Evolutionary conservation across 2,329 filamentous ascomycete genomes (phyloP).

Genomic region (Colletotrichum tropicale): DNA sequence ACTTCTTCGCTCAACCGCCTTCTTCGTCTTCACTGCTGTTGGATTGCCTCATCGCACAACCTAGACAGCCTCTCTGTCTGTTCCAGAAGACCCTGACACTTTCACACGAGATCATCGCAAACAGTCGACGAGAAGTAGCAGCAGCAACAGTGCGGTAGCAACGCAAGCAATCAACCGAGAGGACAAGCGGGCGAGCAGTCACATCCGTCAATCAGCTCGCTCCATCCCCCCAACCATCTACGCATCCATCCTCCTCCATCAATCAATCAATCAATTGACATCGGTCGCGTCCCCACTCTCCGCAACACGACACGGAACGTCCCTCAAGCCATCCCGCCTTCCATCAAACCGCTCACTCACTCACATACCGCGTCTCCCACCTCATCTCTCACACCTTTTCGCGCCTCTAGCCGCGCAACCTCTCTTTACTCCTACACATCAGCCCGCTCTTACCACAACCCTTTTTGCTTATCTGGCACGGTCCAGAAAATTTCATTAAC

Average conservation of each 20-base stretch:
- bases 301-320: slow-evolving; percentile 15
- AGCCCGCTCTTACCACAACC: not conserved
- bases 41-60: not conserved
- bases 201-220: not conserved
- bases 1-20: not conserved
- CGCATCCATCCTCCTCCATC: not conserved
- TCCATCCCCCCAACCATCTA: not conserved
- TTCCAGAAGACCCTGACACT: not conserved
- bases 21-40: not conserved
- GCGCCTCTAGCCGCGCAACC: not conserved
- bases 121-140: not conserved
- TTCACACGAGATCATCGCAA: not conserved
- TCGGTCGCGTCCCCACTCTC: slow-evolving; percentile 13
- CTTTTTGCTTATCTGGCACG: not conserved
- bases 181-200: not conserved
- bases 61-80: not conserved
- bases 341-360: not conserved
- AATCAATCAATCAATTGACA: not conserved
- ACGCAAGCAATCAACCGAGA: not conserved
- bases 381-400: not conserved
- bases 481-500: not conserved
- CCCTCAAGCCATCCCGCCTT: not conserved
- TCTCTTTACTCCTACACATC: not conserved
- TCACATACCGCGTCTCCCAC: not conserved
- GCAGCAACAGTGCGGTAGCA: not conserved